Conservation (phyloP, 257 asterid species). For the Fraxinus cuspidata region DNA sequence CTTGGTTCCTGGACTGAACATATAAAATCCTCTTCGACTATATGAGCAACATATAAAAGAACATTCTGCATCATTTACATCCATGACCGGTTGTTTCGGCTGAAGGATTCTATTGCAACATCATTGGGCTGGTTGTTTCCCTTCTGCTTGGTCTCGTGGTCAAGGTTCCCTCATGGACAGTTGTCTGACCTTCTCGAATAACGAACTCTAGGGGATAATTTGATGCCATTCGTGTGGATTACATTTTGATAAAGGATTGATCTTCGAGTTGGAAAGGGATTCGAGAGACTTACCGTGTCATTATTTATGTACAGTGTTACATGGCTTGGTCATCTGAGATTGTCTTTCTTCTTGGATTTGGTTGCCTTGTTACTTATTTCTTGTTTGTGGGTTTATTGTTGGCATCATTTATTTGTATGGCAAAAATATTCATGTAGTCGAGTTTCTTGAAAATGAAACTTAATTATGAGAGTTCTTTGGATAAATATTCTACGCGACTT, state of each 20-base stretch:
- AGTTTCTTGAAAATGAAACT: too few species aligned
- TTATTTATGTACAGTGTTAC: conserved; percentile 67
- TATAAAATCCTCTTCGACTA: conserved; percentile 29
- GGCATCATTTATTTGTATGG: background rate
- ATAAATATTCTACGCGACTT: too few species aligned
- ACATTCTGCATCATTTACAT: conserved; percentile 21
- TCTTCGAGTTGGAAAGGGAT: conserved; percentile 25
- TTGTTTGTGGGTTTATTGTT: conserved; percentile 28
- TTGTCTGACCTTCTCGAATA: conserved; percentile 32
- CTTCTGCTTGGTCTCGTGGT: background rate
- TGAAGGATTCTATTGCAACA: conserved; percentile 36
- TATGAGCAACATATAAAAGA: conserved; percentile 1
- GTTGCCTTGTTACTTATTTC: conserved; percentile 7
- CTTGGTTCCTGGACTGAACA: conserved; percentile 20
- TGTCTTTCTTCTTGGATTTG: conserved; percentile 14
- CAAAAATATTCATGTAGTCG: background rate
- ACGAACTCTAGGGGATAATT: conserved; percentile 25
- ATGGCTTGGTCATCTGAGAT: conserved; percentile 38
- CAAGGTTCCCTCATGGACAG: conserved; percentile 4
- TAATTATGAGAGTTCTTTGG: too few species aligned
- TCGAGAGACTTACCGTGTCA: conserved; percentile 37
- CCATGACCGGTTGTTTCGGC: conserved; percentile 13
- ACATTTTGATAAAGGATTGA: conserved; percentile 34
- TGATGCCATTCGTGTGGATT: conserved; percentile 27
- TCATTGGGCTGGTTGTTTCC: background rate